phyloP scores from a whole-genome alignment of 108 stramenopile genomes.

The Pseudonitzschia multiseries region DNA sequence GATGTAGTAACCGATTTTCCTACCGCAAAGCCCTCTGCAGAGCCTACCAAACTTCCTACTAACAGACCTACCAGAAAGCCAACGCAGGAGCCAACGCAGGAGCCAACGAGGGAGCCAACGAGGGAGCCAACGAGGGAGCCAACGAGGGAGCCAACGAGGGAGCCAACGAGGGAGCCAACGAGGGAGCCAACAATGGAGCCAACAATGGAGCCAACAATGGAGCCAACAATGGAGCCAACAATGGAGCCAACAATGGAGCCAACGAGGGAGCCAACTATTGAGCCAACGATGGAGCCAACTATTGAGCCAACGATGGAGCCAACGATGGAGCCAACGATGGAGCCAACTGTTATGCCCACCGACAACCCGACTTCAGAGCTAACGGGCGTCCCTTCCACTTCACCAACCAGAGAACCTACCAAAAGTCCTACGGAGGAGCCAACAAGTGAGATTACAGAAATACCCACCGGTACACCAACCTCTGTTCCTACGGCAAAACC shows the following conservation, averaged over 20 bases:
- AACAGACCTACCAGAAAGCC: background rate
- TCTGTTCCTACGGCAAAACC: background rate
- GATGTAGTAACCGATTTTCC: no score
- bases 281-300: constrained; percentile 10
- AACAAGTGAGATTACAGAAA: background rate
- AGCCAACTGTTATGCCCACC: constrained; percentile 14
- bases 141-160: constrained; percentile 11
- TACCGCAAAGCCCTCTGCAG: background rate
- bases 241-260: background rate
- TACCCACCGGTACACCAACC: background rate
- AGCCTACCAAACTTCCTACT: background rate
- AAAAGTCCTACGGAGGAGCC: constrained; percentile 4
- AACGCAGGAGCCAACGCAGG: background rate
- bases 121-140: constrained; percentile 19
- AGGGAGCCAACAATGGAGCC: constrained; percentile 15
- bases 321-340: constrained; percentile 11
- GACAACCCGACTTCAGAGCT: constrained; percentile 15
- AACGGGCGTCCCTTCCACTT: constrained; percentile 14
- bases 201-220: constrained; percentile 6
- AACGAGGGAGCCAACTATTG: background rate
- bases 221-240: constrained; percentile 22
- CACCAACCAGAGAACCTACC: constrained; percentile 17
- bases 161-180: background rate
- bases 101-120: constrained; percentile 19
- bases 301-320: constrained; percentile 14